These are phyloP conservation scores for Ophiostoma fasciatum DNA, from an alignment of 2,329 filamentous ascomycete genomes.

Conservation along the genomic window DNA sequence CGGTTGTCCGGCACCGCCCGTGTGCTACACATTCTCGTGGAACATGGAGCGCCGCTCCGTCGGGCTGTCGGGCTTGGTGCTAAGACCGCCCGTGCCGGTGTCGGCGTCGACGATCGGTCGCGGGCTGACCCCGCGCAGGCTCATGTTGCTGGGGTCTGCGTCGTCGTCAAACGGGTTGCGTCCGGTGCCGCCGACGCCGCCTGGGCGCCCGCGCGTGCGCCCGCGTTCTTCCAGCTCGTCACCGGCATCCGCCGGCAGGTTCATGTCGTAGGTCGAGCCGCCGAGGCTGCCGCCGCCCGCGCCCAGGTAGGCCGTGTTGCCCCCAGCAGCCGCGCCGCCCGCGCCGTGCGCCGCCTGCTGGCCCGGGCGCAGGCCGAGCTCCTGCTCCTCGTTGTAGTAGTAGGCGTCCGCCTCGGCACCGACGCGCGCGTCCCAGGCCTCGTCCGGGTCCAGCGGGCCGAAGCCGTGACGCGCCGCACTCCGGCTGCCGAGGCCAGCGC, in stretches of 20 bases:
- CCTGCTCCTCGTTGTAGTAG: slow-evolving; percentile 58
- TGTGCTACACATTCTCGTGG: slow-evolving; percentile 51
- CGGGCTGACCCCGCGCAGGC: slow-evolving; percentile 59
- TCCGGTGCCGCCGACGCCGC: slow-evolving; percentile 19
- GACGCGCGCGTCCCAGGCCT: slow-evolving; percentile 73
- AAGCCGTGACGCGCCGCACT: slow-evolving; percentile 22
- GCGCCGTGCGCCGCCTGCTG: slow-evolving; percentile 13
- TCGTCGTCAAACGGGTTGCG: slow-evolving; percentile 54
- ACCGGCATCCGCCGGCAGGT: slow-evolving; percentile 22
- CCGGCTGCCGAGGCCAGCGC: slow-evolving; percentile 26
- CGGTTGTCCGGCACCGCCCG: too few species aligned
- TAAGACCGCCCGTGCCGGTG: slow-evolving; percentile 23
- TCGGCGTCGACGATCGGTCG: slow-evolving; percentile 44
- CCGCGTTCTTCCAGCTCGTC: slow-evolving; percentile 22
- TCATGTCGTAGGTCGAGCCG: slow-evolving; percentile 33
- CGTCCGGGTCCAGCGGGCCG: slow-evolving; percentile 62
- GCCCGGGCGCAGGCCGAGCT: slow-evolving; percentile 38
- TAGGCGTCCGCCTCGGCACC: slow-evolving; percentile 51
- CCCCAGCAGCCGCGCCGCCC: slow-evolving; percentile 1
- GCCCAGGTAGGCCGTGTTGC: slow-evolving; percentile 12
- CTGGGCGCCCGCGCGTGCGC: slow-evolving; percentile 25
- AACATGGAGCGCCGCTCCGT: slow-evolving; percentile 57
- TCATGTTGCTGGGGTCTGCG: slow-evolving; percentile 44
- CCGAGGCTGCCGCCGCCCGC: slow-evolving; percentile 2
- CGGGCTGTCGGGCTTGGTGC: slow-evolving; percentile 40